Evolutionary conservation across 225 moss, liverwort and hornwort species (phyloP).

Genomic region (Pseudoscleropodium purum): DNA sequence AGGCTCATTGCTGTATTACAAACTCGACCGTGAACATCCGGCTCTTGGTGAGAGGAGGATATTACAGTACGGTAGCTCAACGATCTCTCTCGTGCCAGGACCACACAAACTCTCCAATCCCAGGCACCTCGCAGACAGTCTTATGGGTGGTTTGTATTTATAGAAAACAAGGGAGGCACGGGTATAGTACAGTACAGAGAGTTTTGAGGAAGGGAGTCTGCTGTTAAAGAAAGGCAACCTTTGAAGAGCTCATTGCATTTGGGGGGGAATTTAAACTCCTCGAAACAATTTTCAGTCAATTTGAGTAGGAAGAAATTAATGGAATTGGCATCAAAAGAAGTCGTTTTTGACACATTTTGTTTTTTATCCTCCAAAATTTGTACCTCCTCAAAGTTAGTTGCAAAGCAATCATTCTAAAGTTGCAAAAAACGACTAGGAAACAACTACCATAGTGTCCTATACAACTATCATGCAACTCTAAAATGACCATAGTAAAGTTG

Average conservation of each 20-base stretch:
- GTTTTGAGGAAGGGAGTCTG: background rate
- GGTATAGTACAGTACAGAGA: background rate
- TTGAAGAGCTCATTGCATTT: no score
- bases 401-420: no score
- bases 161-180: background rate
- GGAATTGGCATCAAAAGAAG: background rate
- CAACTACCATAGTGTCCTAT: no score
- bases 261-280: background rate
- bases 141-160: background rate
- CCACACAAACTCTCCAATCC: background rate
- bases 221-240: no score
- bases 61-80: background rate
- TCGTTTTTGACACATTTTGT: no score
- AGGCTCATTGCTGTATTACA: no score
- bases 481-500: no score
- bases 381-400: no score
- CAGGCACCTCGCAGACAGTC: no score
- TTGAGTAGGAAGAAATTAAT: background rate
- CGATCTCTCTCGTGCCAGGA: background rate
- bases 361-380: no score
- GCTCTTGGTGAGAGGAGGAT: background rate
- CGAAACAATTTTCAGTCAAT: background rate
- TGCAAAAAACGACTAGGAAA: no score
- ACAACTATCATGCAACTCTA: no score
- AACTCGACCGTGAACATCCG: background rate